phyloP scores from a whole-genome alignment of 2,329 filamentous ascomycete species.

The Cryphonectria nitschkei region DNA sequence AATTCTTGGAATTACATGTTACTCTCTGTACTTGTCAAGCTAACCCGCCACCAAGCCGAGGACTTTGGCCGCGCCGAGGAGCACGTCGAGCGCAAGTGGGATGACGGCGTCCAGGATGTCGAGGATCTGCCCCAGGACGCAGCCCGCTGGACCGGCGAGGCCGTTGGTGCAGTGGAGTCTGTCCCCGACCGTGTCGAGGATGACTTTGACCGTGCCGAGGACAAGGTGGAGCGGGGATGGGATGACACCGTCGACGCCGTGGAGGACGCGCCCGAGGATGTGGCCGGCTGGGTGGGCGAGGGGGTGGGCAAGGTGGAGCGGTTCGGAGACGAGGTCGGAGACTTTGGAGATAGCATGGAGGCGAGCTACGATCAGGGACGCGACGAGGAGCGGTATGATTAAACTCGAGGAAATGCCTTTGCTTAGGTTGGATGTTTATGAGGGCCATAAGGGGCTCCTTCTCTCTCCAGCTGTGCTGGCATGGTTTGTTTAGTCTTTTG shows the following conservation, averaged over 20 bases:
- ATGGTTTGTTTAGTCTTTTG: not conserved
- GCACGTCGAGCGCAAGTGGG: slow-evolving; percentile 19
- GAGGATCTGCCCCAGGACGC: slow-evolving; percentile 24
- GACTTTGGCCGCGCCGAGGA: slow-evolving; percentile 20
- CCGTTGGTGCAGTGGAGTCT: slow-evolving; percentile 18
- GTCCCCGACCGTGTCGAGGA: slow-evolving; percentile 21
- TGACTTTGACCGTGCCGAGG: slow-evolving; percentile 27
- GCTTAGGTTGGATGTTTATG: not conserved
- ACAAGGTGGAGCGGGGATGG: slow-evolving; percentile 34
- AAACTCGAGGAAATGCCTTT: not conserved
- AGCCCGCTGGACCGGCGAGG: slow-evolving; percentile 25
- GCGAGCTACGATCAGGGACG: slow-evolving; percentile 24
- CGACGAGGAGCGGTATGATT: slow-evolving; percentile 26
- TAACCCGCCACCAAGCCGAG: slow-evolving; percentile 9
- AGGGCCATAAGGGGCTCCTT: not conserved
- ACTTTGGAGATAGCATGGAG: slow-evolving; percentile 15
- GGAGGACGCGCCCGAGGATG: slow-evolving; percentile 24
- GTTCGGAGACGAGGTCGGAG: slow-evolving; percentile 16
- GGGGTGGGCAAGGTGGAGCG: slow-evolving; percentile 24
- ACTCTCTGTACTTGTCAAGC: not conserved
- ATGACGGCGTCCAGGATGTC: slow-evolving; percentile 15
- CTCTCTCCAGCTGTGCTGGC: not conserved
- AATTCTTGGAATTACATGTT: not conserved
- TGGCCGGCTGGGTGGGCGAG: slow-evolving; percentile 19
- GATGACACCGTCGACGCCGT: slow-evolving; percentile 22